phyloP scores from a whole-genome alignment of 208 protist species.

The Trypanosoma lewisi region DNA sequence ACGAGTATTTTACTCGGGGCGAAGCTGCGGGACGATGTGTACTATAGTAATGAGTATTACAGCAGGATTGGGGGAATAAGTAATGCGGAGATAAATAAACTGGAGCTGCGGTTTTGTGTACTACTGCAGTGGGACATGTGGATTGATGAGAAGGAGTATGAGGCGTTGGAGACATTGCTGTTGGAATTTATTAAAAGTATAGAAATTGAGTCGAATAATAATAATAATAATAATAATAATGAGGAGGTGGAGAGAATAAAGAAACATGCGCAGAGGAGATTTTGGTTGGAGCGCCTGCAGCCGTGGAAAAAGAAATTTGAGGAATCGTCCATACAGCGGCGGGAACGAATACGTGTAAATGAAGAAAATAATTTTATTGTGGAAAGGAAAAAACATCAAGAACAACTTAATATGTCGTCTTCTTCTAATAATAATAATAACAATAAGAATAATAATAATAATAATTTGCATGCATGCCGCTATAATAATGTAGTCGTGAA shows the following conservation, averaged over 20 bases:
- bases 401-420: too few relatives aligned
- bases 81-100: slow-evolving; percentile 82
- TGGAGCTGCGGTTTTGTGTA: slow-evolving; percentile 88
- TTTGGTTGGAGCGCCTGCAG: slow-evolving; percentile 6
- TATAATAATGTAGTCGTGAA: too few relatives aligned
- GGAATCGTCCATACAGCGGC: background rate
- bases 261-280: background rate
- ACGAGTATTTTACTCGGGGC: slow-evolving; percentile 85
- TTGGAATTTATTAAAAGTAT: slow-evolving; percentile 2
- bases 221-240: slow-evolving; percentile 10
- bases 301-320: slow-evolving; percentile 21
- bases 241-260: background rate
- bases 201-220: background rate
- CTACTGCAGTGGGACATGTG: slow-evolving; percentile 79
- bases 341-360: background rate
- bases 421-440: background rate
- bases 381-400: background rate
- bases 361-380: background rate
- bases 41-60: slow-evolving; percentile 93
- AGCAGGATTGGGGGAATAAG: slow-evolving; percentile 89
- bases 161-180: slow-evolving; percentile 39
- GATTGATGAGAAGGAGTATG: slow-evolving; percentile 58
- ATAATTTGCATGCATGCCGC: too few relatives aligned
- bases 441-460: slow-evolving; percentile 6
- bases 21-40: slow-evolving; percentile 94